Percentiles rank a stretch among this genome's conserved stretches.
Conservation (phyloP, 1,284 basidiomycete species). For the Heterobasidion annosum region DNA sequence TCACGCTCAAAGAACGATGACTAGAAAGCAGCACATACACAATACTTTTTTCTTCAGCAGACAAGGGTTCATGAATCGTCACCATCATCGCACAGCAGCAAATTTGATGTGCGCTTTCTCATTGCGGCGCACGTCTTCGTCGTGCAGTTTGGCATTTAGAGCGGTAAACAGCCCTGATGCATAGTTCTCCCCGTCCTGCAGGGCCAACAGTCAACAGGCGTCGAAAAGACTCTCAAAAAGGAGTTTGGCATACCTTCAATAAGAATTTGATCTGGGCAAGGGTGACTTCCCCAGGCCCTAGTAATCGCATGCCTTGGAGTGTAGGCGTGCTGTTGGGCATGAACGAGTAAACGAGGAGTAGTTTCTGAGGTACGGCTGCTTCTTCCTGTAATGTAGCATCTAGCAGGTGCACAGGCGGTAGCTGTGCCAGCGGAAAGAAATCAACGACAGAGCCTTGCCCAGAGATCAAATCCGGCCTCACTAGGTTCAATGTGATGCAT, state of each 20-base stretch:
- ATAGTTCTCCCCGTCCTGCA: constrained; percentile 26
- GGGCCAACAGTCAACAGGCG: too few relatives aligned
- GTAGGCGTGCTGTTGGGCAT: constrained; percentile 23
- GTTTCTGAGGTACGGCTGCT: constrained; percentile 39
- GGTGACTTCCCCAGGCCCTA: constrained; percentile 48
- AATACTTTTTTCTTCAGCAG: too few relatives aligned
- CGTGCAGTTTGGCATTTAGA: constrained; percentile 24
- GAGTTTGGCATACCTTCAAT: constrained; percentile 32
- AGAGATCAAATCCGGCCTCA: constrained; percentile 21
- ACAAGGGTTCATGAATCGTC: too few relatives aligned
- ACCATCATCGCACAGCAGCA: constrained; percentile 9
- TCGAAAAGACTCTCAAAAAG: neutral
- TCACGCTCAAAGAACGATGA: too few relatives aligned
- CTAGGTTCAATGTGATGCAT: constrained; percentile 67
- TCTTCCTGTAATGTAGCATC: constrained; percentile 66
- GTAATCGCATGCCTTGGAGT: constrained; percentile 52
- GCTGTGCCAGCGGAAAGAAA: constrained; percentile 20
- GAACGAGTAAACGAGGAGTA: constrained; percentile 59
- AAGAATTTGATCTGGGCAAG: constrained; percentile 36
- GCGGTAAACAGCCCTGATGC: constrained; percentile 23
- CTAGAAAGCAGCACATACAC: too few relatives aligned
- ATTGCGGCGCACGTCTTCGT: constrained; percentile 24
- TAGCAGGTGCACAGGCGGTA: constrained; percentile 49
- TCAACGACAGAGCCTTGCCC: neutral
- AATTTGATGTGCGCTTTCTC: constrained; percentile 25